phyloP scores from a whole-genome alignment of 371 early-diverging fungal species.

The Rhizopus arrhizus region DNA sequence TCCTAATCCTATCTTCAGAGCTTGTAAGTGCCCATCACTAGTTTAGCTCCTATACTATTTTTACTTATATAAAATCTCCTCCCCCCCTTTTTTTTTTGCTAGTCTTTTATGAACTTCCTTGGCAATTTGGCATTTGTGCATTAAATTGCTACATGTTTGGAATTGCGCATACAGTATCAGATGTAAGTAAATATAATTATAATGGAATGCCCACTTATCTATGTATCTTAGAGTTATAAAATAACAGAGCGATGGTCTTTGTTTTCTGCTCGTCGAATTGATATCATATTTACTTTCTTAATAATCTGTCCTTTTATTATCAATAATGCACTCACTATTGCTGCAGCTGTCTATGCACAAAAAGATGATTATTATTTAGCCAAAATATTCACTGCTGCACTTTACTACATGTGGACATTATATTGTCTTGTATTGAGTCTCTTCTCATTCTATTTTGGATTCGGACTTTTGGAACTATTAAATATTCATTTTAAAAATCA shows the following conservation, averaged over 20 bases:
- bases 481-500: slow-evolving; percentile 15
- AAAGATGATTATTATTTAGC: slow-evolving; percentile 25
- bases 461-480: slow-evolving; percentile 16
- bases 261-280: slow-evolving; percentile 23
- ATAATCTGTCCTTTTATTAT: slow-evolving; percentile 34
- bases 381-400: slow-evolving; percentile 26
- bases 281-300: slow-evolving; percentile 25
- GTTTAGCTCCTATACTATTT: too few relatives aligned
- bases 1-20: slow-evolving; percentile 26
- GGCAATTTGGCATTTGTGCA: slow-evolving; percentile 43
- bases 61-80: background rate
- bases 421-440: slow-evolving; percentile 21
- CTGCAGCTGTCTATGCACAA: slow-evolving; percentile 35
- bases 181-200: slow-evolving; percentile 29
- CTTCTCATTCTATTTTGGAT: slow-evolving; percentile 17
- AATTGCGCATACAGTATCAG: slow-evolving; percentile 41
- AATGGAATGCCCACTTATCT: background rate
- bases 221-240: slow-evolving; percentile 30
- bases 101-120: slow-evolving; percentile 45
- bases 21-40: slow-evolving; percentile 22
- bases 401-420: slow-evolving; percentile 37
- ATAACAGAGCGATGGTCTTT: slow-evolving; percentile 28
- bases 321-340: slow-evolving; percentile 39
- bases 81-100: background rate
- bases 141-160: slow-evolving; percentile 47